Percentiles rank a stretch among this genome's conserved stretches.
Evolutionary conservation across 1,284 basidiomycete species (phyloP).

Genomic region (Trametes pubescens): DNA sequence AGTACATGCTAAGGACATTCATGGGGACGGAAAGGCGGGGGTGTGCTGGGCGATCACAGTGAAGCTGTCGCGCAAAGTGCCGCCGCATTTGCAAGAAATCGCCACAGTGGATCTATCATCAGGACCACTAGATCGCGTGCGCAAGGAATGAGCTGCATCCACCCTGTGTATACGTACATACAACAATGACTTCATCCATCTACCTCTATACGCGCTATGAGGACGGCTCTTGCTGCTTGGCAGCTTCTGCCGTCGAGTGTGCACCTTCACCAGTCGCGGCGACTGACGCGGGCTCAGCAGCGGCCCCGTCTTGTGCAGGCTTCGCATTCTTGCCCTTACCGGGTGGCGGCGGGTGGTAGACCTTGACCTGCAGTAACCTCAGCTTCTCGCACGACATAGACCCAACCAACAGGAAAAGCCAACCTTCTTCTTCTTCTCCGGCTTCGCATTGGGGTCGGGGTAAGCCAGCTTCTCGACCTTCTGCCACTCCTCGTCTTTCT

Average conservation of each 20-base stretch:
- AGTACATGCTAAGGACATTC: no score
- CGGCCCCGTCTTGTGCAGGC: conserved; percentile 27
- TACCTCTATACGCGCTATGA: conserved; percentile 1
- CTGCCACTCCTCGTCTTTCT: conserved; percentile 84
- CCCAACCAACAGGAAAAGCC: not conserved
- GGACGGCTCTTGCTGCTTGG: conserved; percentile 27
- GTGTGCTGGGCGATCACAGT: no score
- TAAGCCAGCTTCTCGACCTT: conserved; percentile 84
- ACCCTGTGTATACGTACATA: conserved; percentile 15
- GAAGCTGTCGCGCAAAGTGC: no score
- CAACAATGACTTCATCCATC: conserved; percentile 12
- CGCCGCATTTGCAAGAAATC: no score
- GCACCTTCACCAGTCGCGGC: conserved; percentile 20
- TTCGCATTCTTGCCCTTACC: conserved; percentile 72
- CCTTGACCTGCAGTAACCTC: conserved; percentile 48
- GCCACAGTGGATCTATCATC: no score
- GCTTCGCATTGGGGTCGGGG: conserved; percentile 76
- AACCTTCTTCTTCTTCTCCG: conserved; percentile 65
- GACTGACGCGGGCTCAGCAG: conserved; percentile 23
- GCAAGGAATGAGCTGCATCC: not conserved
- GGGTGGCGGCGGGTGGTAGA: conserved; percentile 81
- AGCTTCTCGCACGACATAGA: not conserved
- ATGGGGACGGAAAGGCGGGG: no score
- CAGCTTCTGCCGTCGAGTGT: conserved; percentile 29
- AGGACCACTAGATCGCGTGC: not conserved